Conservation (phyloP, 768 basidiomycete genomes). For the Leccinum uliginosum region DNA sequence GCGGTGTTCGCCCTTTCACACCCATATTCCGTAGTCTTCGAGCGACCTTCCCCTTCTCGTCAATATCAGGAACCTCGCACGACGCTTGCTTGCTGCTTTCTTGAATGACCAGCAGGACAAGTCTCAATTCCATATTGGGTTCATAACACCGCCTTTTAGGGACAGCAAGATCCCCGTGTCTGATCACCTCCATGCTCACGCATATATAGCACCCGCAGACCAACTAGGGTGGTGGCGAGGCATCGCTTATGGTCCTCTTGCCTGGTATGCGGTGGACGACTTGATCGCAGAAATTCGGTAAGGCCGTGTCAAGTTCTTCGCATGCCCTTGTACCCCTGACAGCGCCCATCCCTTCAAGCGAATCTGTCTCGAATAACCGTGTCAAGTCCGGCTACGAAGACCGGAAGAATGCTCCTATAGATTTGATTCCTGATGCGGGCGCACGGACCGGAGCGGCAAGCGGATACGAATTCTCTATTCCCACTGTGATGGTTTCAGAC, state of each 20-base stretch:
- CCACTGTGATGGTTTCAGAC: conserved; percentile 37
- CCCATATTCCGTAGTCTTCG: conserved; percentile 35
- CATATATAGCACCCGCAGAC: conserved; percentile 49
- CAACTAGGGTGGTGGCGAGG: background rate
- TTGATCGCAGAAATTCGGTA: conserved; percentile 80
- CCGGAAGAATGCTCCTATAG: conserved; percentile 42
- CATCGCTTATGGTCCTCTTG: background rate
- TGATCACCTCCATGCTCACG: conserved; percentile 77
- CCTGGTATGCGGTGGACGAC: conserved; percentile 24
- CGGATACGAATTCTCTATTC: conserved; percentile 57
- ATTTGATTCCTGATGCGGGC: conserved; percentile 68
- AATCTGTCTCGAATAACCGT: conserved; percentile 38
- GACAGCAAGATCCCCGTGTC: conserved; percentile 76
- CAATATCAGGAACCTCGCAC: background rate
- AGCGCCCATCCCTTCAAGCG: conserved; percentile 31
- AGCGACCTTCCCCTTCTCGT: background rate
- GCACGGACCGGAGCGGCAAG: conserved; percentile 60
- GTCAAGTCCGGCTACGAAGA: background rate
- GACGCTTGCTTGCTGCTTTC: background rate
- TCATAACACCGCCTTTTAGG: conserved; percentile 74
- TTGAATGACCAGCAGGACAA: background rate
- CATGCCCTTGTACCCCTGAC: conserved; percentile 2
- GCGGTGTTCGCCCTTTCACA: conserved; percentile 32
- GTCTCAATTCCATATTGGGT: conserved; percentile 36
- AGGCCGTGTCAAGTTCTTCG: conserved; percentile 16